Percentiles rank a stretch among this genome's conserved stretches.
phyloP scores from a whole-genome alignment of 352 stramenopile species.

The Blastocystis sp. region DNA sequence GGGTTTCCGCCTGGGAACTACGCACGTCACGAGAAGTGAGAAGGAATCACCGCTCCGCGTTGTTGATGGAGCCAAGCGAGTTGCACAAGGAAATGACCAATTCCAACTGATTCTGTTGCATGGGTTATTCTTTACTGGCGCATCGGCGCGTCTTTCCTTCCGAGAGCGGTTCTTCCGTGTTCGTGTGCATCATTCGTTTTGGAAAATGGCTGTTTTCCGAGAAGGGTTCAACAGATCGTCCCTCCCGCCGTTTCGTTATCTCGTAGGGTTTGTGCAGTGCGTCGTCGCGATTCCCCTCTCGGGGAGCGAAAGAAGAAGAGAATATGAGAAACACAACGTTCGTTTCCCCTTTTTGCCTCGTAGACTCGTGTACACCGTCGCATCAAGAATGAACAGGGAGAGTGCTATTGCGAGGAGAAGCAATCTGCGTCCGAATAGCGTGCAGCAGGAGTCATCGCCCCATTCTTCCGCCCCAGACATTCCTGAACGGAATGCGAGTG shows the following conservation, averaged over 20 bases:
- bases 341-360: background rate
- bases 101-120: slow-evolving; percentile 63
- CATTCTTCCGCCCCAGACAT: background rate
- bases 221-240: too few relatives aligned
- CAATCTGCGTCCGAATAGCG: background rate
- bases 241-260: too few relatives aligned
- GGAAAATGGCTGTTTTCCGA: too few relatives aligned
- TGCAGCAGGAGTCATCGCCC: background rate
- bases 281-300: too few relatives aligned
- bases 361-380: background rate
- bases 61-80: slow-evolving; percentile 39
- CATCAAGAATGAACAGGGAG: background rate
- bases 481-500: background rate
- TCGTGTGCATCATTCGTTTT: too few relatives aligned
- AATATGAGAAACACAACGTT: background rate
- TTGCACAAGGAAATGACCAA: slow-evolving; percentile 41
- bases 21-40: background rate
- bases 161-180: too few relatives aligned
- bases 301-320: background rate
- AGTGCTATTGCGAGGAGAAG: background rate
- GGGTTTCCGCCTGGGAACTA: slow-evolving; percentile 22
- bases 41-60: slow-evolving; percentile 29
- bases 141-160: too few relatives aligned
- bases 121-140: too few relatives aligned
- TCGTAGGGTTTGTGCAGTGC: too few relatives aligned